Conservation (phyloP, 2,329 filamentous ascomycete species). For the Cercospora sp. region DNA sequence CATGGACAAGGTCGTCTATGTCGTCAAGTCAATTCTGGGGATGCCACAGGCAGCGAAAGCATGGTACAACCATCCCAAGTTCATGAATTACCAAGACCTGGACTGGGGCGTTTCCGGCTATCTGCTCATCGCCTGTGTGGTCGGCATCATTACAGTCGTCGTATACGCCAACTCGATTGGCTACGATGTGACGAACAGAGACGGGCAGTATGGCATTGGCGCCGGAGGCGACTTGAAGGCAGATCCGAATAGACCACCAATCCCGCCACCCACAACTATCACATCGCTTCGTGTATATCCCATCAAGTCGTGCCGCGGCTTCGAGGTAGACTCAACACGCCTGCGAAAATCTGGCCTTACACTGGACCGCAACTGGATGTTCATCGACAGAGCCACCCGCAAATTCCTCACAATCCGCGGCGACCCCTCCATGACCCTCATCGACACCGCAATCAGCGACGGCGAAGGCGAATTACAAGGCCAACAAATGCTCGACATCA, state of each 20-base stretch:
- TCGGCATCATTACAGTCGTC: slow-evolving; percentile 30
- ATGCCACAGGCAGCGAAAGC: slow-evolving; percentile 5
- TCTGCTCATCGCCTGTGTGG: slow-evolving; percentile 30
- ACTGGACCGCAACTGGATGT: slow-evolving; percentile 67
- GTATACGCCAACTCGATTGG: slow-evolving; percentile 32
- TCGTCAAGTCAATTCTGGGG: slow-evolving; percentile 3
- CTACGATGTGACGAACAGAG: slow-evolving; percentile 22
- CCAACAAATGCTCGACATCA: slow-evolving; percentile 50
- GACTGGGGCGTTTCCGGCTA: slow-evolving; percentile 24
- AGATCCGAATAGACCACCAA: slow-evolving; percentile 33
- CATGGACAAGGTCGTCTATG: background rate
- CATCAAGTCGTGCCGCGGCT: slow-evolving; percentile 66
- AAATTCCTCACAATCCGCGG: slow-evolving; percentile 65
- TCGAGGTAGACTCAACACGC: slow-evolving; percentile 54
- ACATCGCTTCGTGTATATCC: slow-evolving; percentile 61
- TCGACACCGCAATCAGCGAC: slow-evolving; percentile 55
- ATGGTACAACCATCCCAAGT: slow-evolving; percentile 1
- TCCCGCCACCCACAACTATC: slow-evolving; percentile 45
- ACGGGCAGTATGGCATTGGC: slow-evolving; percentile 29
- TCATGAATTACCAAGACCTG: slow-evolving; percentile 4
- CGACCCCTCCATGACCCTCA: slow-evolving; percentile 63
- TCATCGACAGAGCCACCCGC: slow-evolving; percentile 53
- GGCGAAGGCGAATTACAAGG: slow-evolving; percentile 37
- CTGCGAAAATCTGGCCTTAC: slow-evolving; percentile 60
- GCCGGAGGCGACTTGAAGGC: slow-evolving; percentile 25